Evolutionary conservation across 2,329 filamentous ascomycete species (phyloP), one percentile per base, ranked within the genome.

Genomic region (Sclerotinia minor): DNA sequence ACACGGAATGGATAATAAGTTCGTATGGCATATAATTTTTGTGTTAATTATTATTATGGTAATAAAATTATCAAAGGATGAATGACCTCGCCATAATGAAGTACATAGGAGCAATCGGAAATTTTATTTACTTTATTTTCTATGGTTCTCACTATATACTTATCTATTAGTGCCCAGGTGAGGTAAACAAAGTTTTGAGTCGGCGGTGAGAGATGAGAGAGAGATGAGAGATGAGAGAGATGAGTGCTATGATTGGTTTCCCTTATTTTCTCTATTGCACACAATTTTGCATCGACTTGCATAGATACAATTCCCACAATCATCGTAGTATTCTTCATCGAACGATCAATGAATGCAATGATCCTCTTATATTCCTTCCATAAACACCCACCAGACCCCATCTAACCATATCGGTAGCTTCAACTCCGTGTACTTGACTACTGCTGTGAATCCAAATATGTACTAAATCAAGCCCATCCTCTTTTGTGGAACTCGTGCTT

Each of bases 401-500:
- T n/a, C 35, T 45, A 57, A 57, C 63, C 9, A 32, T 15, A 32
- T 26, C 50, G 35, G 35, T 65, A 54, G 38, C 21, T 50, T 24
- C 38, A 47, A 26, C 45, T 47, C 29, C 47, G 35, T 38, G 35
- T 38, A 35, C 6, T 32, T 32, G 32, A 35, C 35, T n/a, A n/a
- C n/a, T n/a, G n/a, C n/a, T 35, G 35, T 41, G 9, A 44, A 58
- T 41, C 38, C 26, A 44, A 26, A 24, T 44, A n/a, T 47, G 32
- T 65, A 29, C 63, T 65, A 55, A 57, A 44, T 29, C 58, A 49
- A 61, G 21, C 32, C 53, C 41, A n/a, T 57, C 35, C 21, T 52
- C 32, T 65, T 65, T 65, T 65, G 63, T 65, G 63, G 63, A 65
- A 65, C 63, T 54, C 17, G 52, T 49, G 63, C 63, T 45, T 35